These are phyloP conservation scores for Cymbopogon citratus DNA, from an alignment of 176 grass and related monocot genomes.

Conservation along the genomic window DNA sequence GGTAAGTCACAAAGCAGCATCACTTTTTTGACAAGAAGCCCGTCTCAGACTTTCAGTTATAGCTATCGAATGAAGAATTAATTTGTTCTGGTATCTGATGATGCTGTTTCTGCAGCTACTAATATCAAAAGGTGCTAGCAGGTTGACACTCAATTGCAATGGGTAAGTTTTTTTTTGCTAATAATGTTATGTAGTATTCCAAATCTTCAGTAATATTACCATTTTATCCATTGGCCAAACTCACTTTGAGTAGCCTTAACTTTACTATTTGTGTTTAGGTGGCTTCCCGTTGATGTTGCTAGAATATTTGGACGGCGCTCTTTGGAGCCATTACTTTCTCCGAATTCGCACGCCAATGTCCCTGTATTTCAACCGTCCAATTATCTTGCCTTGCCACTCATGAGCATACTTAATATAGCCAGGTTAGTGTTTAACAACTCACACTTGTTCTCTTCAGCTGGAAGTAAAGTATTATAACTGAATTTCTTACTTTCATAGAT, in stretches of 20 bases:
- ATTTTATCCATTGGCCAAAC: not conserved
- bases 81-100: conserved; percentile 13
- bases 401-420: conserved; percentile 98
- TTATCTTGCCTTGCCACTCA: conserved; percentile 87
- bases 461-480: conserved; percentile 3
- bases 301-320: conserved; percentile 65
- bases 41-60: not conserved
- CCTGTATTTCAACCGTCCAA: conserved; percentile 70
- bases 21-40: conserved; percentile 2
- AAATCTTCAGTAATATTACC: conserved; percentile 1
- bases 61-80: not conserved
- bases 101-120: conserved; percentile 54
- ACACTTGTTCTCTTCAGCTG: conserved; percentile 1
- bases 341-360: conserved; percentile 59
- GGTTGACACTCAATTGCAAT: conserved; percentile 85
- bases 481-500: not conserved
- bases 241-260: not conserved
- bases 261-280: conserved; percentile 46
- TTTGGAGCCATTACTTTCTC: conserved; percentile 69
- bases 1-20: conserved; percentile 43
- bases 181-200: not conserved
- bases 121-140: conserved; percentile 86
- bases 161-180: conserved; percentile 39
- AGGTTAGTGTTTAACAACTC: conserved; percentile 49
- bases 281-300: conserved; percentile 89